phyloP scores from a whole-genome alignment of 768 basidiomycete species.

The Serendipita sp. region DNA sequence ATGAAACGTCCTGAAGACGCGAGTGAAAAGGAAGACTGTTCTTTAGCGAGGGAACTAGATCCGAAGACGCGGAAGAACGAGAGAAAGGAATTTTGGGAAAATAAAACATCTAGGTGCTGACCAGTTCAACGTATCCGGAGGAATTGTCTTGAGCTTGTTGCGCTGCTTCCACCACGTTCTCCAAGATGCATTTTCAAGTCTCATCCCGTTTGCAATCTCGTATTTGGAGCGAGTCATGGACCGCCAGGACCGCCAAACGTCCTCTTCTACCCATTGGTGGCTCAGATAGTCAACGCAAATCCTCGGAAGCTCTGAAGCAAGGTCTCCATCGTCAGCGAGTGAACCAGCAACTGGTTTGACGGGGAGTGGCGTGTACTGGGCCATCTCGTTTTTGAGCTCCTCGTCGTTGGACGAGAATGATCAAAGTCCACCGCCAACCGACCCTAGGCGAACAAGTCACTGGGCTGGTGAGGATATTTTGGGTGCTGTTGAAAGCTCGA shows the following conservation, averaged over 20 bases:
- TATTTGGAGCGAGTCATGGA: slow-evolving; percentile 98
- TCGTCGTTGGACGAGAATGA: no score
- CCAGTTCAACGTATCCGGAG: slow-evolving; percentile 98
- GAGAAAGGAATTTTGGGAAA: not conserved
- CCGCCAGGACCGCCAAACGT: slow-evolving; percentile 97
- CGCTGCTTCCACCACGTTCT: slow-evolving; percentile 99
- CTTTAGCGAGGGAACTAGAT: not conserved
- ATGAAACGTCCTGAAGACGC: not conserved
- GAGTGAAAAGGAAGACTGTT: not conserved
- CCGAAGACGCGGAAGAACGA: not conserved
- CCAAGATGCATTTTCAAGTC: slow-evolving; percentile 97
- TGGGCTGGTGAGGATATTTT: no score
- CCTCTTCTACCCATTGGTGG: slow-evolving; percentile 95
- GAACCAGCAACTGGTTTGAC: not conserved
- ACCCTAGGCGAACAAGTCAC: no score
- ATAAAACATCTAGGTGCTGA: slow-evolving; percentile 25
- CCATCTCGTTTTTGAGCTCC: not conserved
- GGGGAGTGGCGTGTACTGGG: not conserved
- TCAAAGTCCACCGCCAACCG: no score
- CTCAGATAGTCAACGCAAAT: slow-evolving; percentile 17
- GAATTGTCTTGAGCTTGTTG: slow-evolving; percentile 87
- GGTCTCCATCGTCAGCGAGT: slow-evolving; percentile 4
- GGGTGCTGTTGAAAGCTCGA: no score
- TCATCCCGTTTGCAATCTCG: slow-evolving; percentile 86
- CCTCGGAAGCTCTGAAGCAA: not conserved